Conservation (phyloP, 2,329 filamentous ascomycete species). For the Aspergillus uvarum region DNA sequence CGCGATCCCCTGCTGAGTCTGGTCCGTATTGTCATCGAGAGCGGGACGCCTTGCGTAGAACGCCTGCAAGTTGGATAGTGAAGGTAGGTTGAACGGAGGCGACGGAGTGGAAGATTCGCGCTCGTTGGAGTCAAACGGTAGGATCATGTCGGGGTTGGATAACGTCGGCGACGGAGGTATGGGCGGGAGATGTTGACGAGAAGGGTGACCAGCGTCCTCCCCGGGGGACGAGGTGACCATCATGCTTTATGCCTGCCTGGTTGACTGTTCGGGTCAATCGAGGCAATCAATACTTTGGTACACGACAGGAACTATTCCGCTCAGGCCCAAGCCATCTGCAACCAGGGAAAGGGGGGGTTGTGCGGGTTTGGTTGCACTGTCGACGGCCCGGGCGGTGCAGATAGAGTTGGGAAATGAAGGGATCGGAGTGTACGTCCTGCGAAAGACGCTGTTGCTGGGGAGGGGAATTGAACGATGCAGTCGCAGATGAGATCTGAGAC, state of each 20-base stretch:
- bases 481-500: slow-evolving; percentile 13
- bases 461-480: slow-evolving; percentile 3
- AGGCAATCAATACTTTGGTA: neutral
- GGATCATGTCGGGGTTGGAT: slow-evolving; percentile 92
- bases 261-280: slow-evolving; percentile 5
- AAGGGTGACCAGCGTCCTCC: slow-evolving; percentile 17
- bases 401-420: slow-evolving; percentile 9
- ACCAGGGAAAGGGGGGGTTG: neutral
- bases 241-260: slow-evolving; percentile 5
- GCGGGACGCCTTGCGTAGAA: slow-evolving; percentile 31
- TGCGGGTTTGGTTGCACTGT: slow-evolving; percentile 3
- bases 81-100: slow-evolving; percentile 53
- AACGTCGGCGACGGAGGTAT: slow-evolving; percentile 75
- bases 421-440: slow-evolving; percentile 7
- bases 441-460: neutral
- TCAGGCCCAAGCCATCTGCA: slow-evolving; percentile 13
- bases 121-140: slow-evolving; percentile 68
- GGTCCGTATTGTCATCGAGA: slow-evolving; percentile 7
- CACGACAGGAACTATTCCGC: slow-evolving; percentile 1
- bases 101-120: slow-evolving; percentile 50
- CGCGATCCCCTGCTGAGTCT: neutral
- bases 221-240: slow-evolving; percentile 13
- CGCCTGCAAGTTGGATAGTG: slow-evolving; percentile 44
- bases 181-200: slow-evolving; percentile 17
- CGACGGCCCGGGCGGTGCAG: neutral